These are phyloP conservation scores for Mallotus japonicus DNA, from an alignment of 441 rosid species.

Conservation along the genomic window DNA sequence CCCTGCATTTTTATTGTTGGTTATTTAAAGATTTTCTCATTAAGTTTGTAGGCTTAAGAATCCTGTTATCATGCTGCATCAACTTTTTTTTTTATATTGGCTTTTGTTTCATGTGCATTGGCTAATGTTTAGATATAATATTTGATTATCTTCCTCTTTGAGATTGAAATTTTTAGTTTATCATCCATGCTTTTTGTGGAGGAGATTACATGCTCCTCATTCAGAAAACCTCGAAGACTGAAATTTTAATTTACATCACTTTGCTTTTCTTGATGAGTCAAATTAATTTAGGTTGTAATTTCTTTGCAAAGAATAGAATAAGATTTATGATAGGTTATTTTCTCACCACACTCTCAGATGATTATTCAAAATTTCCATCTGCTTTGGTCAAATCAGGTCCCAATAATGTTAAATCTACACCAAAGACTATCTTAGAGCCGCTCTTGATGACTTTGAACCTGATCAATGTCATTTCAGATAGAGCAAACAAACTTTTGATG, in stretches of 20 bases:
- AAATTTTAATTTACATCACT: too few relatives aligned
- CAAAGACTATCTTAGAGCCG: conserved; percentile 95
- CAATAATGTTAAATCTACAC: conserved; percentile 78
- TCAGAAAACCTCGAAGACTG: too few relatives aligned
- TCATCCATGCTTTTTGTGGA: too few relatives aligned
- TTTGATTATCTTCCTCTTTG: not conserved
- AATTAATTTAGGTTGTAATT: not conserved
- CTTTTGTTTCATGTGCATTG: not conserved
- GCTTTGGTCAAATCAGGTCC: conserved; percentile 74
- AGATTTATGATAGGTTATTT: not conserved
- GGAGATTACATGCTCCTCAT: too few relatives aligned
- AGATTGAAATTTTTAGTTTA: not conserved
- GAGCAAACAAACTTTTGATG: conserved; percentile 99
- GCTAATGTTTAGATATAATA: not conserved
- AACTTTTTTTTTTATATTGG: too few relatives aligned
- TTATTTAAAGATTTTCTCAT: too few relatives aligned
- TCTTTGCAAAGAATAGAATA: not conserved
- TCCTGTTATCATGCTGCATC: too few relatives aligned
- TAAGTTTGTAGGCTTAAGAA: too few relatives aligned
- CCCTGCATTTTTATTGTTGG: too few relatives aligned
- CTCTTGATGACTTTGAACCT: conserved; percentile 93
- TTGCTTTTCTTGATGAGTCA: too few relatives aligned
- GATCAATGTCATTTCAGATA: conserved; percentile 97
- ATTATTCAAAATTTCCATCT: not conserved
- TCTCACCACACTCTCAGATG: too few relatives aligned